Evolutionary conservation across 2,329 filamentous ascomycete species (phyloP).

Genomic region (Biscogniauxia mediterranea): DNA sequence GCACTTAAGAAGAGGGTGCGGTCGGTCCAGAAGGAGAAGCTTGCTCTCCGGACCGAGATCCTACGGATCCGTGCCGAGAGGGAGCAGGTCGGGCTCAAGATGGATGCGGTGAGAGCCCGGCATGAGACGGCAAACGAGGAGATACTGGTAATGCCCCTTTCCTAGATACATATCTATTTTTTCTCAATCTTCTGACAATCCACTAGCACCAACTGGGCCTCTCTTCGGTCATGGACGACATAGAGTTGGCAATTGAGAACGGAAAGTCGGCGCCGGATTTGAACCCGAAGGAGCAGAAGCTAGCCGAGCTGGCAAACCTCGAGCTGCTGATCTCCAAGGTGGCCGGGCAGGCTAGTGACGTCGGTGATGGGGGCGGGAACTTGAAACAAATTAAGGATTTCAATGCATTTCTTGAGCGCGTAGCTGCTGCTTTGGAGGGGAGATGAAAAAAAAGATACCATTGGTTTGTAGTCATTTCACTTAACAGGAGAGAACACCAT

Average conservation of each 20-base stretch:
- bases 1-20: constrained; percentile 57
- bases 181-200: constrained; percentile 3
- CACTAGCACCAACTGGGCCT: constrained; percentile 48
- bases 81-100: constrained; percentile 60
- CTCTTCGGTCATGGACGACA: constrained; percentile 59
- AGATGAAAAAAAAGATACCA: constrained; percentile 18
- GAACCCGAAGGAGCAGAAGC: constrained; percentile 44
- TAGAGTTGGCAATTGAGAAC: constrained; percentile 56
- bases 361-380: constrained; percentile 49
- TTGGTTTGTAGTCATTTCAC: not conserved
- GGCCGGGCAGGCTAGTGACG: constrained; percentile 51
- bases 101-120: constrained; percentile 60
- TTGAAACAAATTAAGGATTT: constrained; percentile 59
- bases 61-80: constrained; percentile 56
- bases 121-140: constrained; percentile 55
- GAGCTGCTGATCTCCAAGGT: constrained; percentile 57
- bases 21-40: constrained; percentile 55
- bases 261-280: constrained; percentile 49
- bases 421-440: constrained; percentile 54
- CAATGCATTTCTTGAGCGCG: constrained; percentile 62
- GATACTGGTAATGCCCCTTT: constrained; percentile 44
- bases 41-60: constrained; percentile 59
- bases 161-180: not conserved
- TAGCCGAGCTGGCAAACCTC: constrained; percentile 53
- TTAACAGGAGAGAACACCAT: not conserved